Evolutionary conservation across 2,329 filamentous ascomycete genomes (phyloP).

Genomic region (Paecilomyces formosus): DNA sequence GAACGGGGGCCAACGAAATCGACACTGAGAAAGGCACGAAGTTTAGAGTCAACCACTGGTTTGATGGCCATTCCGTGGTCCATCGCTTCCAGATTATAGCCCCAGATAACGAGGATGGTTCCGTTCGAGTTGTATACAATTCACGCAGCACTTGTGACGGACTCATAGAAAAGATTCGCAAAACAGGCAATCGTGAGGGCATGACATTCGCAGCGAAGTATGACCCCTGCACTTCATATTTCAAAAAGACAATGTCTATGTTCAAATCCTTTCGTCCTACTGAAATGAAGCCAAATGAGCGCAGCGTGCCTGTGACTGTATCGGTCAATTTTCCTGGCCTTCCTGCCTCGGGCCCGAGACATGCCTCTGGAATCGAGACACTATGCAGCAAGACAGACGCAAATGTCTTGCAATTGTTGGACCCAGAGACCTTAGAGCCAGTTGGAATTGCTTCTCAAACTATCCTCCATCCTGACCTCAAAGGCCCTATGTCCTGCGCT

Average conservation of each 20-base stretch:
- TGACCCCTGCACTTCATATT: constrained; percentile 68
- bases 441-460: constrained; percentile 55
- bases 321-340: constrained; percentile 58
- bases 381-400: constrained; percentile 57
- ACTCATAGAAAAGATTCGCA: constrained; percentile 53
- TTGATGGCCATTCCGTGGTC: constrained; percentile 65
- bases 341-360: constrained; percentile 14
- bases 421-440: constrained; percentile 66
- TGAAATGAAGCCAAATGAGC: constrained; percentile 24
- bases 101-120: constrained; percentile 21
- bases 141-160: constrained; percentile 62
- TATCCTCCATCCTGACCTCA: constrained; percentile 59
- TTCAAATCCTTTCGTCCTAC: constrained; percentile 35
- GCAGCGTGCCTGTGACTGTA: constrained; percentile 61
- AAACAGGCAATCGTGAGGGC: constrained; percentile 49
- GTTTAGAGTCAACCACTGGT: constrained; percentile 66
- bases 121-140: constrained; percentile 56
- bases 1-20: constrained; percentile 59
- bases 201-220: constrained; percentile 63
- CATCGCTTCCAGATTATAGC: constrained; percentile 65
- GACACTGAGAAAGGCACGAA: constrained; percentile 52
- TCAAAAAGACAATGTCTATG: constrained; percentile 61
- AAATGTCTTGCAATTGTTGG: constrained; percentile 51
- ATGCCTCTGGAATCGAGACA: constrained; percentile 36
- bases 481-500: constrained; percentile 59